Evolutionary conservation across 768 basidiomycete species (phyloP).

Genomic region (Dictyophora rubrovolvata): DNA sequence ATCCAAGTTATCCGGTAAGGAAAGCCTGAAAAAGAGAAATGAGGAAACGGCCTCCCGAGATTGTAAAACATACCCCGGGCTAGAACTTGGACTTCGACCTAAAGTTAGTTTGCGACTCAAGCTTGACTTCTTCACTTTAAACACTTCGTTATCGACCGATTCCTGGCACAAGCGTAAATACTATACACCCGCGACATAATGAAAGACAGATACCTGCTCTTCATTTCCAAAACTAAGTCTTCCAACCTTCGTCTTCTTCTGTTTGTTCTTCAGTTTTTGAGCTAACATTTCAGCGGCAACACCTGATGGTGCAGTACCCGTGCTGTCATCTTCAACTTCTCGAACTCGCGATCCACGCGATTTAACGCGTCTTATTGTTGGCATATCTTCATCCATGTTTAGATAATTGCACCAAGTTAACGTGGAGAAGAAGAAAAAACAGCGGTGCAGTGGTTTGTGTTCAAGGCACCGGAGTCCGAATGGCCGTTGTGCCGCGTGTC

Average conservation of each 20-base stretch:
- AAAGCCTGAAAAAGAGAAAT: conserved; percentile 23
- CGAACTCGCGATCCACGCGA: conserved; percentile 2
- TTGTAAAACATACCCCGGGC: conserved; percentile 12
- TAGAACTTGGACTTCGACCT: conserved; percentile 37
- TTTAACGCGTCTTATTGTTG: conserved; percentile 9
- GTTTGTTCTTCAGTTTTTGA: conserved; percentile 61
- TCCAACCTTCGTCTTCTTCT: conserved; percentile 53
- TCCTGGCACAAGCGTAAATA: conserved; percentile 26
- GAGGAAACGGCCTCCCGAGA: neutral
- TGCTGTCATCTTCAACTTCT: conserved; percentile 20
- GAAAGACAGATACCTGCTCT: conserved; percentile 41
- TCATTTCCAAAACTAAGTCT: conserved; percentile 69
- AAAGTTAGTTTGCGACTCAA: conserved; percentile 58
- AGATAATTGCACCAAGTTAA: too few relatives aligned
- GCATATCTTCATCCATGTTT: neutral
- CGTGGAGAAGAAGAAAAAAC: neutral
- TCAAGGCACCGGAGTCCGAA: too few relatives aligned
- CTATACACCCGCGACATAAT: conserved; percentile 8
- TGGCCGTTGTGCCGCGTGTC: too few relatives aligned
- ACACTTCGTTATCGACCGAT: conserved; percentile 53
- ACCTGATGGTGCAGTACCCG: conserved; percentile 35
- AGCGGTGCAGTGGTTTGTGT: neutral
- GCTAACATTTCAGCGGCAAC: conserved; percentile 35
- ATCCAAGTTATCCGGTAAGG: conserved; percentile 38
- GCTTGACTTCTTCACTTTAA: conserved; percentile 73